Conservation (phyloP, 768 basidiomycete species). For the Pleurotus tuoliensis region DNA sequence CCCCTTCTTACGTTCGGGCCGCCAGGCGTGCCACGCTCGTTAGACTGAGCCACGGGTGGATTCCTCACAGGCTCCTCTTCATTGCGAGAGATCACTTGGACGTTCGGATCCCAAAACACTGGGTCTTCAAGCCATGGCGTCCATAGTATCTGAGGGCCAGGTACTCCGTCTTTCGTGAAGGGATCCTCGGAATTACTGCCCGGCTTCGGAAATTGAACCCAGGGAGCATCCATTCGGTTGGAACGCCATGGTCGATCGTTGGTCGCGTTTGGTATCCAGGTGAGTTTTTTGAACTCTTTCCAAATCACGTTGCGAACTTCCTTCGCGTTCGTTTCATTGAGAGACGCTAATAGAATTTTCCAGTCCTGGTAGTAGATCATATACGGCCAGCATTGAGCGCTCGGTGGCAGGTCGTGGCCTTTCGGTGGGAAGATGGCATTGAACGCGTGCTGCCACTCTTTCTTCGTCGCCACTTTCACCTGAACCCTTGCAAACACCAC, state of each 20-base stretch:
- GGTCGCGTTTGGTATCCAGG: not conserved
- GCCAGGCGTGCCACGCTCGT: not conserved
- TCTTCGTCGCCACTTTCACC: not conserved
- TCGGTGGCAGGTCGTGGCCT: not conserved
- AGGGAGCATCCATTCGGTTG: not conserved
- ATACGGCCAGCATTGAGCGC: not conserved
- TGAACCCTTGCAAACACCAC: not conserved
- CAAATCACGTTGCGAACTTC: not conserved
- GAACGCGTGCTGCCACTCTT: not conserved
- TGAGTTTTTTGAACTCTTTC: not conserved
- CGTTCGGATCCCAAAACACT: not conserved
- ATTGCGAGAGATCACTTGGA: not conserved
- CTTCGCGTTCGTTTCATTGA: not conserved
- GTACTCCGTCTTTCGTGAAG: not conserved
- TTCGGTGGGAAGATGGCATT: not conserved
- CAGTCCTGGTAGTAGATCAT: not conserved
- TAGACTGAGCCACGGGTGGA: not conserved
- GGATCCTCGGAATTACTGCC: not conserved
- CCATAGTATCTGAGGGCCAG: too few species aligned
- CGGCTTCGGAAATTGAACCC: not conserved
- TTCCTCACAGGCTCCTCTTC: not conserved
- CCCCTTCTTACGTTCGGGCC: not conserved
- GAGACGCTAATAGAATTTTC: not conserved
- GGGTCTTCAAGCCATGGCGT: too few species aligned
- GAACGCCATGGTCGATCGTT: not conserved